These are phyloP conservation scores for Boletus reticulatus DNA, from an alignment of 768 basidiomycete species.

Conservation along the genomic window DNA sequence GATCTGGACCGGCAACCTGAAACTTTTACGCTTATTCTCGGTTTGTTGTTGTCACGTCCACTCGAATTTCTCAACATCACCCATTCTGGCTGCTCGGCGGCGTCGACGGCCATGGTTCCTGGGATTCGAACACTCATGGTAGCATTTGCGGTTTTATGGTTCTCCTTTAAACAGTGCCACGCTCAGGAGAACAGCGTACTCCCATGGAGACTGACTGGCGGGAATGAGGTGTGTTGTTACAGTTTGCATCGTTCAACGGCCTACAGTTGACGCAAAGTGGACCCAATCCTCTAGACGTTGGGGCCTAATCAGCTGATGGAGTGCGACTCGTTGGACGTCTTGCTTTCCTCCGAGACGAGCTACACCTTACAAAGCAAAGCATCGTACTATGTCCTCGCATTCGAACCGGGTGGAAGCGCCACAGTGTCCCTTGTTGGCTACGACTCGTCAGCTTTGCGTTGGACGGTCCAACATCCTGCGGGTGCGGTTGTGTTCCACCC, in stretches of 20 bases:
- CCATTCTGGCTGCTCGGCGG: not conserved
- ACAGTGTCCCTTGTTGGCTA: slow-evolving; percentile 36
- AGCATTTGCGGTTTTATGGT: not conserved
- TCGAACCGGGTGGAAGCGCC: slow-evolving; percentile 35
- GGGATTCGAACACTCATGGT: slow-evolving; percentile 2
- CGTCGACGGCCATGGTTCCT: slow-evolving; percentile 11
- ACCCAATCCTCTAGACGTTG: not conserved
- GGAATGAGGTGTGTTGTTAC: slow-evolving; percentile 4
- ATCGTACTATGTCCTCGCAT: slow-evolving; percentile 43
- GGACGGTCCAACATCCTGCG: slow-evolving; percentile 37
- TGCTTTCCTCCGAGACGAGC: not conserved
- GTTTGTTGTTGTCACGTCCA: not conserved
- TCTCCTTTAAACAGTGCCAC: not conserved
- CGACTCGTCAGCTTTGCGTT: slow-evolving; percentile 32
- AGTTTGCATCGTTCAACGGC: not conserved
- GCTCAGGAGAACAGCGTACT: not conserved
- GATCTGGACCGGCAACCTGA: slow-evolving; percentile 17
- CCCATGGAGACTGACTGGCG: slow-evolving; percentile 1
- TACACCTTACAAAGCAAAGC: slow-evolving; percentile 7
- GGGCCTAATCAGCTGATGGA: slow-evolving; percentile 2
- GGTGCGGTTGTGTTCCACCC: slow-evolving; percentile 32
- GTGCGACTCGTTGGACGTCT: slow-evolving; percentile 15
- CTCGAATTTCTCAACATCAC: not conserved
- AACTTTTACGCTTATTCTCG: not conserved
- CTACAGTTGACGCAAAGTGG: not conserved